Conservation (phyloP, 805 yeast species). For the Blastobotrys chiropterorum region DNA sequence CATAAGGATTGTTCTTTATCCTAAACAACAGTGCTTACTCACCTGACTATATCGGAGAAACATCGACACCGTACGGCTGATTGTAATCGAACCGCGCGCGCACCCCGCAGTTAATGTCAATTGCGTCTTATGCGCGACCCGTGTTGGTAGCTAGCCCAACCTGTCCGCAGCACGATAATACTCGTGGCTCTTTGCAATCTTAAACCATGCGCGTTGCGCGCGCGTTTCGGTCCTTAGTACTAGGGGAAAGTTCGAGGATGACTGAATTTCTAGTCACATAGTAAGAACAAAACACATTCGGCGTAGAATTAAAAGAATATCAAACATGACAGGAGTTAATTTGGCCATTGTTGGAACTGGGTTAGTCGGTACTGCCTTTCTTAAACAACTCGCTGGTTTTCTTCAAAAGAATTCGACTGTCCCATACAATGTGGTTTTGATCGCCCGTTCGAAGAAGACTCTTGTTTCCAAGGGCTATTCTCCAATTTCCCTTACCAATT, state of each 20-base stretch:
- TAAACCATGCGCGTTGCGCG: neutral
- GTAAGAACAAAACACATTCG: neutral
- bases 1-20: neutral
- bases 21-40: no score
- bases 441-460: conserved; percentile 71
- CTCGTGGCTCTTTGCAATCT: neutral
- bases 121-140: no score
- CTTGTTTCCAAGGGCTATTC: conserved; percentile 60
- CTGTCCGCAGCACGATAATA: neutral
- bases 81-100: no score
- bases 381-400: conserved; percentile 66
- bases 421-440: conserved; percentile 67
- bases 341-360: conserved; percentile 56
- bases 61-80: neutral
- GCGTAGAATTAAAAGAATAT: neutral
- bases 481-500: conserved; percentile 59
- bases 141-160: no score
- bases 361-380: conserved; percentile 88
- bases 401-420: conserved; percentile 42
- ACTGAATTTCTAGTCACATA: neutral
- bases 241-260: conserved; percentile 3
- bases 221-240: neutral
- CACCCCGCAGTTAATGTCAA: no score
- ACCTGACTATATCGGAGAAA: neutral
- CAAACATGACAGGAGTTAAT: conserved; percentile 10